These are phyloP conservation scores for Paramecium octaurelia DNA, from an alignment of 73 alveolate genomes.

Conservation along the genomic window DNA sequence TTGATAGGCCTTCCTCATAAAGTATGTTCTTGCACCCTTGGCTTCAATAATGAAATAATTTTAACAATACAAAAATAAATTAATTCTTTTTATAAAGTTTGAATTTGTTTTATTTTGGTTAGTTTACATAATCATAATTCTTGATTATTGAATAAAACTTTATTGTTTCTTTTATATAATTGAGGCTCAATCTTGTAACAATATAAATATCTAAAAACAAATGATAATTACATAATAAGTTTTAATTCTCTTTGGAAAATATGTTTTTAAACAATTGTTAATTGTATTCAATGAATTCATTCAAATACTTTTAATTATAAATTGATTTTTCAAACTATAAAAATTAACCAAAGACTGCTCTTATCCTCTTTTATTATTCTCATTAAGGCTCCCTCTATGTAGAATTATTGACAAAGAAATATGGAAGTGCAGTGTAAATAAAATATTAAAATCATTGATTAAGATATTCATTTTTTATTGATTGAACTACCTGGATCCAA, in stretches of 20 bases:
- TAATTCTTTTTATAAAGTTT: not conserved
- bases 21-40: not conserved
- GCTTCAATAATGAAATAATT: not conserved
- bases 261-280: too few species aligned
- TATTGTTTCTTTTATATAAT: not conserved
- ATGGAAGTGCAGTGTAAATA: not conserved
- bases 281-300: too few species aligned
- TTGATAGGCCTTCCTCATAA: not conserved
- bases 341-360: too few species aligned
- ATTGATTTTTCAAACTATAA: too few species aligned
- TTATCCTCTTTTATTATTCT: not conserved
- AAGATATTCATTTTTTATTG: conserved; percentile 10
- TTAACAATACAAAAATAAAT: not conserved
- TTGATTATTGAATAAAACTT: too few species aligned
- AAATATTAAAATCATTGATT: not conserved
- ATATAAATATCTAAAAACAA: too few species aligned
- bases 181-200: not conserved
- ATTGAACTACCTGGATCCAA: not conserved
- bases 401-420: not conserved
- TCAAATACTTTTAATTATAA: too few species aligned
- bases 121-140: not conserved
- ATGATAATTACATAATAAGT: too few species aligned
- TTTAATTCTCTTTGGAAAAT: too few species aligned
- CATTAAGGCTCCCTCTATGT: not conserved
- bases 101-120: not conserved